Evolutionary conservation across 2,329 filamentous ascomycete genomes (phyloP).

Genomic region (Aspergillus sergii): DNA sequence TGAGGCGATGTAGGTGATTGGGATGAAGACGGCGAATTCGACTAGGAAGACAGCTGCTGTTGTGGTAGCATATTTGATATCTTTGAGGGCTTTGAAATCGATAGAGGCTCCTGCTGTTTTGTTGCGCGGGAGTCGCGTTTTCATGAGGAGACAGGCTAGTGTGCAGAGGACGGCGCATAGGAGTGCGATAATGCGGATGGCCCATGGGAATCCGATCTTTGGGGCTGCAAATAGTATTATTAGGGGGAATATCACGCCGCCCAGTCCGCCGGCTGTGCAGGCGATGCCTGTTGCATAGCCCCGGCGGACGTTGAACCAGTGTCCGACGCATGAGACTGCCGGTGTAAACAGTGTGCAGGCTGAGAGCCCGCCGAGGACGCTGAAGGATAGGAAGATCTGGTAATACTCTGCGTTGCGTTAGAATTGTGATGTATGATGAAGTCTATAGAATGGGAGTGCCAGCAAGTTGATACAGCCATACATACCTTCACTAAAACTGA

Average conservation of each 20-base stretch:
- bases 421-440: not conserved
- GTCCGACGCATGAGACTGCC: constrained; percentile 32
- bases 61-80: constrained; percentile 28
- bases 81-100: constrained; percentile 28
- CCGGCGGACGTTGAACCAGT: constrained; percentile 38
- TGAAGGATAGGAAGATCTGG: constrained; percentile 41
- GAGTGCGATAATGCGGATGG: constrained; percentile 34
- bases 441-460: no score
- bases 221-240: constrained; percentile 33
- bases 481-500: not conserved
- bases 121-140: constrained; percentile 27
- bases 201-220: constrained; percentile 35
- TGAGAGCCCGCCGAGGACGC: constrained; percentile 37
- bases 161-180: constrained; percentile 24
- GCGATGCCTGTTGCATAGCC: constrained; percentile 39
- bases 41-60: constrained; percentile 36
- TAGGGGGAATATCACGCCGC: constrained; percentile 39
- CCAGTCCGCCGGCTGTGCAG: constrained; percentile 37
- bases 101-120: constrained; percentile 18
- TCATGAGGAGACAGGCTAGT: constrained; percentile 24
- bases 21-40: constrained; percentile 41
- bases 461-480: no score
- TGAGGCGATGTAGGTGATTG: constrained; percentile 37
- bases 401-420: constrained; percentile 35
- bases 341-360: constrained; percentile 36